Conservation (phyloP, 306 rosid species). For the Canavalia gladiata region DNA sequence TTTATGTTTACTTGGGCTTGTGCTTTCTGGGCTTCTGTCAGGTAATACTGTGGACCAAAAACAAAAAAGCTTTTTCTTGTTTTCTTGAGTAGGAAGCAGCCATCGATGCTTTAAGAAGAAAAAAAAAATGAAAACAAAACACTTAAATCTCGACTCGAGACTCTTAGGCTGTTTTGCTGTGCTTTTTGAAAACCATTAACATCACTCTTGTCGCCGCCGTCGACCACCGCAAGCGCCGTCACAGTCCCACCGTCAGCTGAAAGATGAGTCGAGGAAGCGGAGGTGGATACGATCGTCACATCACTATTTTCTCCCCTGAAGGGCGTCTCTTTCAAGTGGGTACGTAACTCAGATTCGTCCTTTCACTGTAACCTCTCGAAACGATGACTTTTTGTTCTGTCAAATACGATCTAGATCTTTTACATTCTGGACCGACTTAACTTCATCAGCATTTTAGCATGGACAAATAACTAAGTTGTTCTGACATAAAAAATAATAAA, state of each 20-base stretch:
- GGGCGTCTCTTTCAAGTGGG: constrained; percentile 94
- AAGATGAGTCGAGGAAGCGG: constrained; percentile 90
- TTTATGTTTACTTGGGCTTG: no score
- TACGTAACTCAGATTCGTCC: constrained; percentile 35
- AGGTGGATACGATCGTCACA: constrained; percentile 98
- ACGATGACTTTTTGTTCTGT: neutral
- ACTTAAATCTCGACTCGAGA: neutral
- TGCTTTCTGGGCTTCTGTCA: no score
- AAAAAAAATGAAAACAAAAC: neutral
- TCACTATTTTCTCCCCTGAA: constrained; percentile 98
- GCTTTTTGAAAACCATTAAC: neutral
- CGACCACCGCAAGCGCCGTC: constrained; percentile 27
- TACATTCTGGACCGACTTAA: neutral
- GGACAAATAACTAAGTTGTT: neutral
- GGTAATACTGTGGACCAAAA: no score
- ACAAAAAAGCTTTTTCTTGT: neutral
- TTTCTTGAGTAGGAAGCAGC: constrained; percentile 37
- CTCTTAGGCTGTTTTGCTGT: neutral
- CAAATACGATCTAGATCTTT: neutral
- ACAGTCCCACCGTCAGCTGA: neutral
- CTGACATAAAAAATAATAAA: neutral
- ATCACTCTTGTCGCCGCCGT: constrained; percentile 26
- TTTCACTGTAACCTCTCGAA: neutral
- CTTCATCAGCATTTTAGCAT: neutral
- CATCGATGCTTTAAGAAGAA: constrained; percentile 2